A percentile compares a stretch with the other conserved stretches of the same genome.
Evolutionary conservation across 176 grass and related monocot species (phyloP).

Genomic region (Rhynchospora tenuis): DNA sequence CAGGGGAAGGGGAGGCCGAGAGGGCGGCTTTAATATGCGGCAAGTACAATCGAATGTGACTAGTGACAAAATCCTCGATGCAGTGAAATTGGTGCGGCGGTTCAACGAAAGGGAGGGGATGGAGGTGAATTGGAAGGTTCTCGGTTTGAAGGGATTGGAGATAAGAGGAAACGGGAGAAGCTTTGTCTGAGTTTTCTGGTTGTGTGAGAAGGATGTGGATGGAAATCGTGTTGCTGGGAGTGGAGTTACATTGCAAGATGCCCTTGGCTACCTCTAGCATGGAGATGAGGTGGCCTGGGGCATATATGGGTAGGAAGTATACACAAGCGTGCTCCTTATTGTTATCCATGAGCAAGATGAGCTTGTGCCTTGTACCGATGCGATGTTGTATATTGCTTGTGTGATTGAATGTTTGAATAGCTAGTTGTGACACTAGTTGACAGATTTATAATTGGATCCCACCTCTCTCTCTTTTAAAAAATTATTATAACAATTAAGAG

Average conservation of each 20-base stretch:
- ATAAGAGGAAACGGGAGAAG: not conserved
- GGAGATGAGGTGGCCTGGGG: slow-evolving; percentile 34
- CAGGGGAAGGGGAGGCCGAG: not conserved
- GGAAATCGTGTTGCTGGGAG: slow-evolving; percentile 19
- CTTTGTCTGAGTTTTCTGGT: not conserved
- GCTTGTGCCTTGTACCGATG: too few relatives aligned
- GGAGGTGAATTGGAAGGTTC: slow-evolving; percentile 16
- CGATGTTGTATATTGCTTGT: too few relatives aligned
- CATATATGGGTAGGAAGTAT: slow-evolving; percentile 21
- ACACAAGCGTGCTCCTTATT: not conserved
- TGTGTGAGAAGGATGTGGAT: slow-evolving; percentile 27
- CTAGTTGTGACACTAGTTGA: too few relatives aligned
- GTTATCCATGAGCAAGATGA: not conserved
- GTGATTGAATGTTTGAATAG: too few relatives aligned
- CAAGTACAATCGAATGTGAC: slow-evolving; percentile 1
- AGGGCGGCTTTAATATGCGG: slow-evolving; percentile 31
- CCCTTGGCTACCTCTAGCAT: slow-evolving; percentile 29
- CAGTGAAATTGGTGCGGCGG: slow-evolving; percentile 6
- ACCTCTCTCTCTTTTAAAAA: too few relatives aligned
- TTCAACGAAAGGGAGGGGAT: slow-evolving; percentile 27
- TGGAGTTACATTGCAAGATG: slow-evolving; percentile 12
- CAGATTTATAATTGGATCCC: too few relatives aligned
- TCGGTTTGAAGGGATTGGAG: slow-evolving; percentile 7
- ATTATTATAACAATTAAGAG: too few relatives aligned
- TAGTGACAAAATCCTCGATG: slow-evolving; percentile 1